Evolutionary conservation across 2,329 filamentous ascomycete genomes (phyloP), one percentile per base, ranked within the genome.

Genomic region (Ophiobolus disseminans): DNA sequence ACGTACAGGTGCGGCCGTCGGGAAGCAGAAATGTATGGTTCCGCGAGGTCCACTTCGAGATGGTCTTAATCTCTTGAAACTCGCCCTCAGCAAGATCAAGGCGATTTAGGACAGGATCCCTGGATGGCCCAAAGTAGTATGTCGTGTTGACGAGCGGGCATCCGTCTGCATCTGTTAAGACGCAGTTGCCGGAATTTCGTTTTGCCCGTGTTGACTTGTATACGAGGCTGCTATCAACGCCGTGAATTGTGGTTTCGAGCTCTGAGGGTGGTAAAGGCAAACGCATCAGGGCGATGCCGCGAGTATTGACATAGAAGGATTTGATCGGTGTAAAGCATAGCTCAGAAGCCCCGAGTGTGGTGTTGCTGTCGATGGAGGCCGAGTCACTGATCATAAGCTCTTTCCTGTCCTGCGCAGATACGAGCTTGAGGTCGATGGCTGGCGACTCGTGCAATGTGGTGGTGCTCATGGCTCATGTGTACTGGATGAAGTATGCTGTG

Each of bases 91-190:
- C 60, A 7, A 68, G 57, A 9, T 67, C 65, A 4, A 72, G 62
- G 57, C 34, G 37, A 65, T 55, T n/a, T 75, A 87, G 68, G 34
- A 76, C 66, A 3, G 84, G 83, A 5, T 80, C 76, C 2, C 76
- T 75, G 31, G 75, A 75, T 1, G 82, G 82, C 0, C 84, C 83
- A 58, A 80, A 85, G 54, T 78, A 79, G 68, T 86, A 86, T 3
- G 75, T 78, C 0, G 83, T 86, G 1, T 66, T 73, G 53, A 76
- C 79, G n/a, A 84, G 59, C 4, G 76, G 67, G 4, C 60, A 56
- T 6, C 66, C 69, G 5, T 69, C 58, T 11, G 75, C 73, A 26
- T 75, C 70, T 17, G 73, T 76, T 26, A 79, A 68, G 3, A 80
- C 66, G 38, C 84, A 77, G 53, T 76, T 75, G 51, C 80, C 81